Conservation (phyloP, 2,329 filamentous ascomycete genomes). For the Myriosclerotinia duriaeana region DNA sequence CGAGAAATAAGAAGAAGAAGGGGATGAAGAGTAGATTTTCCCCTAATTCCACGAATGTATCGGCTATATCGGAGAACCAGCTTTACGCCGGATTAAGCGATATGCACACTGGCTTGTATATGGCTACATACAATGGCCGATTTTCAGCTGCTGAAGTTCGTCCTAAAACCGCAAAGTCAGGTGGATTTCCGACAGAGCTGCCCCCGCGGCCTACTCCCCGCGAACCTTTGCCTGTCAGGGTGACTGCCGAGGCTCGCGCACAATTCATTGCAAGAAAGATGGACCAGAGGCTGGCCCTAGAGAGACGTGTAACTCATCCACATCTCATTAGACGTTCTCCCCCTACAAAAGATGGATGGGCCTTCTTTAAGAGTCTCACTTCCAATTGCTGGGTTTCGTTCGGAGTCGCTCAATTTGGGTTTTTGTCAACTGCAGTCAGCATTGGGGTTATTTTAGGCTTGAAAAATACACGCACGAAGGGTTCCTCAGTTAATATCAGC, state of each 20-base stretch:
- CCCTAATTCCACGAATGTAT: background rate
- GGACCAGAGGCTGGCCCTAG: background rate
- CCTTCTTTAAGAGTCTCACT: background rate
- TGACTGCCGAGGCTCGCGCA: conserved; percentile 8
- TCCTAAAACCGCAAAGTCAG: background rate
- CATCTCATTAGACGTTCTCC: conserved; percentile 1
- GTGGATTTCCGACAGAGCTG: background rate
- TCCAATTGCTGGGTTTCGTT: background rate
- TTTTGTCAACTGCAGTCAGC: background rate
- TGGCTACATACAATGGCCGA: conserved; percentile 8
- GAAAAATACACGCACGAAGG: background rate
- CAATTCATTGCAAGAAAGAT: background rate
- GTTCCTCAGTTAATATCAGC: background rate
- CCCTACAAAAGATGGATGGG: background rate
- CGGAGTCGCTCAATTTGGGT: background rate
- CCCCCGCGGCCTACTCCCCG: background rate
- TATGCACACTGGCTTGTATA: background rate
- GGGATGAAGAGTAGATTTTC: conserved; percentile 3
- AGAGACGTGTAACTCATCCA: background rate
- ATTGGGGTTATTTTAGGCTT: background rate
- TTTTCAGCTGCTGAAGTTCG: background rate
- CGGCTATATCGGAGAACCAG: conserved; percentile 5
- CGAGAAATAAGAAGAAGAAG: background rate
- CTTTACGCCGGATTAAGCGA: conserved; percentile 15
- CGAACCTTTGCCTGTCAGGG: background rate